Percentiles rank a stretch among this genome's conserved stretches.
phyloP scores from a whole-genome alignment of 768 basidiomycete species.

The Polyporus arcularius region DNA sequence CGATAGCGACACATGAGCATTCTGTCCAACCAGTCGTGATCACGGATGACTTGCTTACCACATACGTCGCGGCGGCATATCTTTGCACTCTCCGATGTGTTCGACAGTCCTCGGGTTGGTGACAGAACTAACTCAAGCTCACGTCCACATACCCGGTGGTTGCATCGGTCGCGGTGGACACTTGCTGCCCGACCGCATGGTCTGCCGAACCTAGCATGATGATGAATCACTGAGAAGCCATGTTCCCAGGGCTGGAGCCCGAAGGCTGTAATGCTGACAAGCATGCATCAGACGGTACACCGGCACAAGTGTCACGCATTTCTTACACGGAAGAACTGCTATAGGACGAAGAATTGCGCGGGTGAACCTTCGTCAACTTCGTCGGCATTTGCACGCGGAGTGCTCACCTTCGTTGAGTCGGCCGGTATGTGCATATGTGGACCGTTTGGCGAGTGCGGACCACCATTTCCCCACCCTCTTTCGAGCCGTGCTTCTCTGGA shows the following conservation, averaged over 20 bases:
- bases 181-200: not conserved
- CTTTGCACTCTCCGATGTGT: not conserved
- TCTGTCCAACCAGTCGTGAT: constrained; percentile 1
- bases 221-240: not conserved
- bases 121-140: not conserved
- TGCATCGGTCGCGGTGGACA: not conserved
- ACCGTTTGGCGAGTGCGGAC: constrained; percentile 7
- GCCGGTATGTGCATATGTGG: constrained; percentile 18
- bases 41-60: constrained; percentile 1
- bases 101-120: not conserved
- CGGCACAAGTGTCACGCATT: not conserved
- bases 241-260: not conserved
- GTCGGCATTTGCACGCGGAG: constrained; percentile 1
- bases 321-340: constrained; percentile 5
- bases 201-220: not conserved
- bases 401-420: not conserved
- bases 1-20: constrained; percentile 14
- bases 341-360: not conserved
- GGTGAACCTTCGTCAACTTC: not conserved
- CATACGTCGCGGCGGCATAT: not conserved
- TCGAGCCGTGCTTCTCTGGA: not conserved
- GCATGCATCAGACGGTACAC: not conserved
- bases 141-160: not conserved
- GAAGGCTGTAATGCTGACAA: not conserved
- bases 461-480: not conserved